Base-by-base conservation (phyloP, 2,329 filamentous ascomycete species). In the Helotiales sp. region DNA sequence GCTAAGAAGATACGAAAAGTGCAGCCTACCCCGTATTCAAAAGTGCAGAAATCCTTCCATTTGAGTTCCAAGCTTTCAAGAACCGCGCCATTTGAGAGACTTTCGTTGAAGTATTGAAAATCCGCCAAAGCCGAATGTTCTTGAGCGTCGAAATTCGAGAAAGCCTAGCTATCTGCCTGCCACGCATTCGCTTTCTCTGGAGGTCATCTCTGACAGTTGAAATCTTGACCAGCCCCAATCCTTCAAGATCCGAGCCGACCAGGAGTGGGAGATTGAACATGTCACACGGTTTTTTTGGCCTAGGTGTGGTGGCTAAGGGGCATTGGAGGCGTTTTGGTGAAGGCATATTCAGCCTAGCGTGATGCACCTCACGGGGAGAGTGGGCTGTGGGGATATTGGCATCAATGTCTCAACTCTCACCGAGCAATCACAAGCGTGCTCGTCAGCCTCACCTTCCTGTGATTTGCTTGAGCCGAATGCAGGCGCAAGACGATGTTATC, bases 301-400 rank as follows among this genome's bases (percentile, higher is more conserved):
- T 45, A 24, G 24, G 5, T 45, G 59, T 37, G 43, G 59, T 61
- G 59, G 59, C 59, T 61, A 24, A 57, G 45, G 26, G 59, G 24
- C 43, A 22, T 61, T 45, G 40, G n/a, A 32, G 22, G 20, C 6
- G 30, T 37, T 4, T 8, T 24, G 24, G 32, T 2, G 30, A 57
- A 50, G 24, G 15, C 24, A 26, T 26, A 61, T 37, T 7, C 17
- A 30, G 59, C 37, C 20, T 61, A 61, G 59, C 45, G 45, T 2
- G 26, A 28, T 61, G 59, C 32, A 61, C n/a, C 13, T 22, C 45
- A 28, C 10, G n/a, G 59, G 59, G 59, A 32, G 1, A 61, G 43
- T 20, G 59, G 45, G 59, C 59, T 61, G 45, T 61, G 59, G 45
- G 49, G 58, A 47, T 17, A 61, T 61, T 50, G 45, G 45, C 59